These are phyloP conservation scores for Chernovozyma sophiae-reginae DNA, from an alignment of 1,139 yeast genomes.

Conservation along the genomic window DNA sequence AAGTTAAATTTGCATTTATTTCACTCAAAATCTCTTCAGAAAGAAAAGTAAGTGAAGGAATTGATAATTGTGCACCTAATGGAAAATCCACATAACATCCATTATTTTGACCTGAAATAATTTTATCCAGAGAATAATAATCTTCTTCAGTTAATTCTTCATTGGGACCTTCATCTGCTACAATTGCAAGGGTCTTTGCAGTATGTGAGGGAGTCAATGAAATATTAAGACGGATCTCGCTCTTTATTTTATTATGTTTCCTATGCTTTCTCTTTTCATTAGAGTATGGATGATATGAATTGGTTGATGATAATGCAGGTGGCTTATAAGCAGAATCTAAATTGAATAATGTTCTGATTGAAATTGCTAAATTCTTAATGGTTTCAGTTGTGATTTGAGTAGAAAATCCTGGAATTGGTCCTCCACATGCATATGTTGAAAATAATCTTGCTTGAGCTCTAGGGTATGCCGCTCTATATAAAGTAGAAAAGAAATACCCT, in stretches of 20 bases:
- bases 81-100: constrained; percentile 56
- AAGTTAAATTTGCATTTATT: constrained; percentile 31
- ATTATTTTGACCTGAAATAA: constrained; percentile 7
- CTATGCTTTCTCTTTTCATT: constrained; percentile 1
- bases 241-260: constrained; percentile 1
- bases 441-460: constrained; percentile 5
- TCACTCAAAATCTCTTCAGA: constrained; percentile 44
- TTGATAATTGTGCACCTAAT: constrained; percentile 28
- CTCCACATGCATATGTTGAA: constrained; percentile 8
- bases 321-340: constrained; percentile 14
- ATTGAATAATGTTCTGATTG: constrained; percentile 27
- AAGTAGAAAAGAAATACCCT: constrained; percentile 4
- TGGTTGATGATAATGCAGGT: constrained; percentile 5
- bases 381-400: constrained; percentile 26
- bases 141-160: neutral
- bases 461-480: constrained; percentile 5
- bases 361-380: constrained; percentile 30
- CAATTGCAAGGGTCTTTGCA: constrained; percentile 29
- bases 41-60: constrained; percentile 50
- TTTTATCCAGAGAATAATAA: constrained; percentile 7
- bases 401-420: constrained; percentile 8
- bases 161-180: constrained; percentile 14
- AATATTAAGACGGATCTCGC: constrained; percentile 16
- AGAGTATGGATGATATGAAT: constrained; percentile 7
- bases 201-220: constrained; percentile 36